Percentiles rank a stretch among this genome's conserved stretches.
These are phyloP conservation scores for Lipomyces spencermartinsiae DNA, from an alignment of 805 yeast species.

Conservation along the genomic window DNA sequence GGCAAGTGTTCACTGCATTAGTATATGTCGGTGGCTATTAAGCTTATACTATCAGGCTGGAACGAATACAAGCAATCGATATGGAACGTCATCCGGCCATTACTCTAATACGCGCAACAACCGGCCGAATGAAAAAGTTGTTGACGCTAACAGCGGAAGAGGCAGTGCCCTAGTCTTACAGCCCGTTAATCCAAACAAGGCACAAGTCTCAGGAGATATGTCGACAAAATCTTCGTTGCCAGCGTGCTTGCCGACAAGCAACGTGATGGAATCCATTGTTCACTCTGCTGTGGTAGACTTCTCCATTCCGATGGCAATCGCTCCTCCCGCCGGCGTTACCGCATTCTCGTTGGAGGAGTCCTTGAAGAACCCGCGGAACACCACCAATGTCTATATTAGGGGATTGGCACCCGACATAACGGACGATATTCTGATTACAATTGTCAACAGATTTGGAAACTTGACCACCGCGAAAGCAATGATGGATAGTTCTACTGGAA, in stretches of 20 bases:
- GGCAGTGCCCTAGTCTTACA: background rate
- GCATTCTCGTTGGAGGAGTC: constrained; percentile 34
- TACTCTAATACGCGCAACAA: background rate
- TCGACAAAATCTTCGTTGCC: background rate
- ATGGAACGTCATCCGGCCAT: background rate
- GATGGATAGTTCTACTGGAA: constrained; percentile 46
- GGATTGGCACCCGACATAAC: constrained; percentile 61
- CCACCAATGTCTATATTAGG: constrained; percentile 64
- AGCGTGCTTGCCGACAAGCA: constrained; percentile 1
- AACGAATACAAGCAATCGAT: constrained; percentile 1
- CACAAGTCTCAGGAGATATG: background rate
- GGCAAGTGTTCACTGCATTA: background rate
- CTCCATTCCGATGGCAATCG: constrained; percentile 33
- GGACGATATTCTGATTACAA: constrained; percentile 55
- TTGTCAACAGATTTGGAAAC: constrained; percentile 54
- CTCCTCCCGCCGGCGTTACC: constrained; percentile 21
- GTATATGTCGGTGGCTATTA: background rate
- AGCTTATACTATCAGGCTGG: background rate
- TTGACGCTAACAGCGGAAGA: background rate
- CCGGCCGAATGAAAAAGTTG: background rate
- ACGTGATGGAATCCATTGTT: background rate
- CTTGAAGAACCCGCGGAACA: constrained; percentile 46
- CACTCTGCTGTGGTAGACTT: constrained; percentile 7
- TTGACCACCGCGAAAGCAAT: constrained; percentile 59
- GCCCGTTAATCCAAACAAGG: background rate